A percentile compares a stretch with the other conserved stretches of the same genome.
phyloP scores from a whole-genome alignment of 176 grass and related monocot genomes.

The Thalia dealbata region DNA sequence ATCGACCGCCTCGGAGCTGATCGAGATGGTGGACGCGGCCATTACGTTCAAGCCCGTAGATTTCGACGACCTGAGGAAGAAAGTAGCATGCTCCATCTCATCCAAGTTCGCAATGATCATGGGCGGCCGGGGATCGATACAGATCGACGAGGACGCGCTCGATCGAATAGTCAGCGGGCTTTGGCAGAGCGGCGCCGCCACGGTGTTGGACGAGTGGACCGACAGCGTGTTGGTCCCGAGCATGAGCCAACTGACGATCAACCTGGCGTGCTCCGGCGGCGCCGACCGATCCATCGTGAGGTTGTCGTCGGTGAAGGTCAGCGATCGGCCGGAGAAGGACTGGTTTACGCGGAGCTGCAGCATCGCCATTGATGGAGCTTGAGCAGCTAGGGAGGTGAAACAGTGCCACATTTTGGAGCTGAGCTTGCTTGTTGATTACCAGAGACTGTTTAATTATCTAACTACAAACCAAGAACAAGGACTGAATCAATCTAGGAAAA shows the following conservation, averaged over 20 bases:
- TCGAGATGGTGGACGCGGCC: slow-evolving; percentile 60
- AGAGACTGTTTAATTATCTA: too few species aligned
- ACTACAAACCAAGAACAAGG: too few species aligned
- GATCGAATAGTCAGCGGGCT: slow-evolving; percentile 49
- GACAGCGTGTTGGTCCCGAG: slow-evolving; percentile 44
- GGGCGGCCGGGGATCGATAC: slow-evolving; percentile 34
- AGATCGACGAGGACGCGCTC: slow-evolving; percentile 68
- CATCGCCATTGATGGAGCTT: slow-evolving; percentile 39
- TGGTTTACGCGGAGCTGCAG: slow-evolving; percentile 32
- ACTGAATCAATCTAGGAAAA: too few species aligned
- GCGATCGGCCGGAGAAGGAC: slow-evolving; percentile 8
- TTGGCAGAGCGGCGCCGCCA: slow-evolving; percentile 52
- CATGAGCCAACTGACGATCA: slow-evolving; percentile 52
- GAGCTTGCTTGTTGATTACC: too few species aligned
- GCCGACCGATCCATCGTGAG: slow-evolving; percentile 20
- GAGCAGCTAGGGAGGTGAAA: neutral
- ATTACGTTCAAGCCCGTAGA: slow-evolving; percentile 75
- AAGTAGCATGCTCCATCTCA: slow-evolving; percentile 43
- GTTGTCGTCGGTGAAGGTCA: slow-evolving; percentile 33
- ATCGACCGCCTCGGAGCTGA: slow-evolving; percentile 37
- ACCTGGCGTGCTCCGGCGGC: slow-evolving; percentile 26
- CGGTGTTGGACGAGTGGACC: slow-evolving; percentile 57
- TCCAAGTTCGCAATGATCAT: slow-evolving; percentile 45
- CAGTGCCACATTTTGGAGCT: too few species aligned
- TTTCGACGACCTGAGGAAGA: slow-evolving; percentile 44